Base-by-base conservation (phyloP, 148 eudicot genomes). In the Fagopyrum esculentum region DNA sequence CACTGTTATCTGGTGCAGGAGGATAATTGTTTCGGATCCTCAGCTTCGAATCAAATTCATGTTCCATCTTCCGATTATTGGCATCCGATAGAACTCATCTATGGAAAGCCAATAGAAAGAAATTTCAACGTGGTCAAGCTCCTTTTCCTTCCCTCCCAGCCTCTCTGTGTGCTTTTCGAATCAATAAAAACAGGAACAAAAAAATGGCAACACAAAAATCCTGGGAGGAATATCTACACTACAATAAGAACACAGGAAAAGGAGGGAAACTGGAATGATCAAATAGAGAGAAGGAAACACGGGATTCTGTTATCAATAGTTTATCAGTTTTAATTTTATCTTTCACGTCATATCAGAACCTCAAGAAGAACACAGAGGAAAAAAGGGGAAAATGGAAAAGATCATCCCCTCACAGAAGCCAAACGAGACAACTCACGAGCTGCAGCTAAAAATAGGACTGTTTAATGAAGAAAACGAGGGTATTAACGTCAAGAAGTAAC, bases 21-120 rank as follows among this genome's bases (percentile, higher is more conserved):
- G 44, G 86, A 78, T 45, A 29, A 59, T 82, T 82, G 69, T 69
- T 82, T 74, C 86, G 81, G 81, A 89, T 81, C 80, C 78, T 88
- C 66, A 89, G 69, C 85, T 91, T 93, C 5, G 95, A 86, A 84
- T 93, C 98, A 73, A 93, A 88, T 74, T 93, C 98, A 45, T 89
- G 83, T 80, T 93, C 98, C 98, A 93, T 91, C 43, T 73, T 81
- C n/a, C 44, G 19, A 16, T 9, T 75, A 69, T 52, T 55, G 46
- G 76, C 52, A 9, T 49, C 52, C 52, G 3, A 49, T 9, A 49
- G 52, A 49, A 3, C 12, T 49, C 52, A 49, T 49, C 52, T 12
- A 49, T 8, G 12, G 11, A 12, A 9, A 49, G 12, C 12, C 52
- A 49, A 49, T 49, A 12, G 52, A 49, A 49, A 49, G 52, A 49